Evolutionary conservation across 2,329 filamentous ascomycete species (phyloP), one percentile per base, ranked within the genome.

Genomic region (Cylindrodendrum hubeiense): DNA sequence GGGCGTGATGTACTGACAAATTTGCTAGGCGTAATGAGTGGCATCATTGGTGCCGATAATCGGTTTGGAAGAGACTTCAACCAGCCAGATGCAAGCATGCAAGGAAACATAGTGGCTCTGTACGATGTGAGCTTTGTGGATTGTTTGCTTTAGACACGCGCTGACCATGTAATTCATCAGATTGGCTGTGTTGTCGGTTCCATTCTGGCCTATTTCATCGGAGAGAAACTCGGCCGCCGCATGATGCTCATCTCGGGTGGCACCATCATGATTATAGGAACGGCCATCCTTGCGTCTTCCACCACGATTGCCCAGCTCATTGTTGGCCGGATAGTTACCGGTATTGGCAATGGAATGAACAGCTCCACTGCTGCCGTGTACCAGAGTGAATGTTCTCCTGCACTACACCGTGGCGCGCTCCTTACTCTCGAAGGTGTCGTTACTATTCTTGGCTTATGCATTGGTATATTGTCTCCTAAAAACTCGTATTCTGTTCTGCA

Each of bases 321-420:
- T 47, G 79, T 81, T 5, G 81, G 80, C 2, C 75, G 83, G 6
- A 76, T 84, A 21, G 76, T 84, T 21, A 78, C 78, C 6, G 82
- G 82, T 0, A 56, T 84, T 3, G 83, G 82, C 0, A 82, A 78
- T 55, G 80, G 80, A 0, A 72, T 82, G 71, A 85, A 85, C 57
- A 84, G 83, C 1, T 79, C 83, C 6, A 67, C 61, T 12, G 65
- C 52, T 2, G 52, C 52, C 0, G 34, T 67, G 5, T 67, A 67
- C 21, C 47, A 46, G 26, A 57, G 46, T 2, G 62, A 65, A 33
- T 65, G 62, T 15, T 56, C 62, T 6, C 55, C 50, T 13, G 47
- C 61, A n/a, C 47, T 4, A 64, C 59, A n/a, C 19, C 43, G 61
- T 46, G 61, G 61, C 9, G 50, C 50, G 1, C 19, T 64, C 6